Conservation (phyloP, 352 stramenopile species). For the Globisporangium irregulare region DNA sequence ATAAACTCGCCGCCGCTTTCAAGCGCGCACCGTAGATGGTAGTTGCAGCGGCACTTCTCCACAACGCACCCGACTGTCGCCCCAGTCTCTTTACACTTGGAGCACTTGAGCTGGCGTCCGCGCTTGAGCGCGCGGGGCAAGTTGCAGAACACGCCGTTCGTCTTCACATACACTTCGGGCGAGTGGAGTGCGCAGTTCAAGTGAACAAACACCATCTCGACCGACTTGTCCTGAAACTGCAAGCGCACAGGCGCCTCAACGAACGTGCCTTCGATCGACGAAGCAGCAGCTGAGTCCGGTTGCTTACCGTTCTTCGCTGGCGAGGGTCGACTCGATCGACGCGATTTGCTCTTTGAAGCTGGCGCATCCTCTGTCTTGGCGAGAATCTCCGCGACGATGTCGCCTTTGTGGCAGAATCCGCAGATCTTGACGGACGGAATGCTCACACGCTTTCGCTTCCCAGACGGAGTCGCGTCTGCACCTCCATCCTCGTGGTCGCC, state of each 20-base stretch:
- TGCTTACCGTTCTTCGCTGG: conserved; percentile 11
- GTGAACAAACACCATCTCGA: conserved; percentile 70
- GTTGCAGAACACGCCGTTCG: conserved; percentile 79
- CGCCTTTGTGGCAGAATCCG: conserved; percentile 56
- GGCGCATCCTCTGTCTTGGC: conserved; percentile 5
- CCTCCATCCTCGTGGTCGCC: conserved; percentile 24
- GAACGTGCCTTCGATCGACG: conserved; percentile 61
- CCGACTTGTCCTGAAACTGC: conserved; percentile 61
- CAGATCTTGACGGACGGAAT: conserved; percentile 39
- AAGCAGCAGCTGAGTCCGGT: conserved; percentile 19
- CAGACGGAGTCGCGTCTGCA: neutral
- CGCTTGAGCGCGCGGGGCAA: conserved; percentile 72
- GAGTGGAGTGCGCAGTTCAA: conserved; percentile 83
- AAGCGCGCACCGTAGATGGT: conserved; percentile 74
- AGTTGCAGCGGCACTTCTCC: conserved; percentile 74
- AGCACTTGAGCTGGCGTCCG: conserved; percentile 74
- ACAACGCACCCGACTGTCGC: conserved; percentile 79
- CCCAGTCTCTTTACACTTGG: conserved; percentile 56
- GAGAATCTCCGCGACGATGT: conserved; percentile 24
- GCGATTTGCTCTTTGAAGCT: conserved; percentile 14
- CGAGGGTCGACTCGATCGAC: conserved; percentile 12
- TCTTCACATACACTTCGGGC: conserved; percentile 78
- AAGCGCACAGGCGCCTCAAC: conserved; percentile 72
- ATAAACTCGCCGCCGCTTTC: conserved; percentile 74
- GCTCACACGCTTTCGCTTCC: conserved; percentile 18